These are phyloP conservation scores for Dactylella cylindrospora DNA, from an alignment of 2,329 filamentous ascomycete species.

Conservation along the genomic window DNA sequence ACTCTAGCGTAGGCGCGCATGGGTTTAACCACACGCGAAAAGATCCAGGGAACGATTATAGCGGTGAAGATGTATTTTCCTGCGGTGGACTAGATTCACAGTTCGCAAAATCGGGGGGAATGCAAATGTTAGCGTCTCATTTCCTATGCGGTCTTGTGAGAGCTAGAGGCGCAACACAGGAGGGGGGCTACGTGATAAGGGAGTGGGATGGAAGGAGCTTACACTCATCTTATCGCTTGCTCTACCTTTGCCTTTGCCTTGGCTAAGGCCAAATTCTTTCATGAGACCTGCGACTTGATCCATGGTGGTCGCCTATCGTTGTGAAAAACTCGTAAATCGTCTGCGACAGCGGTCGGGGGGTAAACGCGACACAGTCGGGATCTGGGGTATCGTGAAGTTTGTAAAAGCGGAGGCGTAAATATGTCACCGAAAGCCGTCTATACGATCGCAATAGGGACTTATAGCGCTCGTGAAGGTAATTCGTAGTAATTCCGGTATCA, in stretches of 20 bases:
- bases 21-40: conserved; percentile 36
- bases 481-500: too few species aligned
- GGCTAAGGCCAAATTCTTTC: conserved; percentile 30
- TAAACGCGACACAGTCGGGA: too few species aligned
- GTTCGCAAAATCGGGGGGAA: too few species aligned
- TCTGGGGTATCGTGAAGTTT: too few species aligned
- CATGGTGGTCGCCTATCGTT: too few species aligned
- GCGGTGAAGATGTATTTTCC: conserved; percentile 42
- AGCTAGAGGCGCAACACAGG: neutral
- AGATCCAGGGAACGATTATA: conserved; percentile 39
- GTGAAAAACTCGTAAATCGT: too few species aligned
- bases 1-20: conserved; percentile 24
- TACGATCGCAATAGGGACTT: too few species aligned
- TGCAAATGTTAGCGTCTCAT: conserved; percentile 6
- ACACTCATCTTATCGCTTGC: conserved; percentile 21
- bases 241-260: conserved; percentile 19
- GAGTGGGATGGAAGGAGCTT: neutral
- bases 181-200: neutral
- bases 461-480: too few species aligned
- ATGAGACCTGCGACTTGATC: conserved; percentile 36
- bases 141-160: conserved; percentile 1
- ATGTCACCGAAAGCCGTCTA: too few species aligned
- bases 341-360: too few species aligned
- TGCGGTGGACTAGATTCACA: conserved; percentile 36
- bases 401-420: too few species aligned